phyloP scores from a whole-genome alignment of 495 filamentous ascomycete species.

The Lophium mytilinum region DNA sequence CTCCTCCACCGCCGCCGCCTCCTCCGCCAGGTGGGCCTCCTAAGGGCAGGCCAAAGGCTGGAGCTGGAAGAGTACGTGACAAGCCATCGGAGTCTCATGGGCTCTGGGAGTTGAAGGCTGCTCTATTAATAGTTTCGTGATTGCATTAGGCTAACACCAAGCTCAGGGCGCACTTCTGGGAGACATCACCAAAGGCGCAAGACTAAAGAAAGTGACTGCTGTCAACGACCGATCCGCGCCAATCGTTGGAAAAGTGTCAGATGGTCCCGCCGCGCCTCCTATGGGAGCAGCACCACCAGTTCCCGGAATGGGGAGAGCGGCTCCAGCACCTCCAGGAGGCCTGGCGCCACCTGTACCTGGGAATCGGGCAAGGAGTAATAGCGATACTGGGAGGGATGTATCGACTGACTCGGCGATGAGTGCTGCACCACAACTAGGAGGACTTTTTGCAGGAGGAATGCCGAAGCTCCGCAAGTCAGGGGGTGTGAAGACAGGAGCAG shows the following conservation, averaged over 20 bases:
- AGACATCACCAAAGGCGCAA: slow-evolving; percentile 78
- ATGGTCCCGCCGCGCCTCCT: slow-evolving; percentile 49
- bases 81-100: neutral
- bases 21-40: slow-evolving; percentile 36
- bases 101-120: neutral
- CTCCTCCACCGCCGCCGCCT: slow-evolving; percentile 59
- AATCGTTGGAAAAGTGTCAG: slow-evolving; percentile 47
- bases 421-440: slow-evolving; percentile 72
- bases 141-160: slow-evolving; percentile 22
- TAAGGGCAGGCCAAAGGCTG: slow-evolving; percentile 40
- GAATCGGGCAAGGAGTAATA: slow-evolving; percentile 71
- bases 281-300: slow-evolving; percentile 73
- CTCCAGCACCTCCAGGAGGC: slow-evolving; percentile 52
- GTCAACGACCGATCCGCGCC: slow-evolving; percentile 88
- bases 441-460: slow-evolving; percentile 90
- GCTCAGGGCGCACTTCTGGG: slow-evolving; percentile 73
- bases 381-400: slow-evolving; percentile 49
- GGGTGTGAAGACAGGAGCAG: slow-evolving; percentile 84
- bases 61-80: slow-evolving; percentile 46
- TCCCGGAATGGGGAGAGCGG: slow-evolving; percentile 53
- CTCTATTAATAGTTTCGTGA: neutral
- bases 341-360: slow-evolving; percentile 69
- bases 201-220: slow-evolving; percentile 74
- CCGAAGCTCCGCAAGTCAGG: slow-evolving; percentile 83
- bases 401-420: slow-evolving; percentile 42